These are phyloP conservation scores for Pyrus betulifolia DNA, from an alignment of 306 rosid genomes.

Conservation along the genomic window DNA sequence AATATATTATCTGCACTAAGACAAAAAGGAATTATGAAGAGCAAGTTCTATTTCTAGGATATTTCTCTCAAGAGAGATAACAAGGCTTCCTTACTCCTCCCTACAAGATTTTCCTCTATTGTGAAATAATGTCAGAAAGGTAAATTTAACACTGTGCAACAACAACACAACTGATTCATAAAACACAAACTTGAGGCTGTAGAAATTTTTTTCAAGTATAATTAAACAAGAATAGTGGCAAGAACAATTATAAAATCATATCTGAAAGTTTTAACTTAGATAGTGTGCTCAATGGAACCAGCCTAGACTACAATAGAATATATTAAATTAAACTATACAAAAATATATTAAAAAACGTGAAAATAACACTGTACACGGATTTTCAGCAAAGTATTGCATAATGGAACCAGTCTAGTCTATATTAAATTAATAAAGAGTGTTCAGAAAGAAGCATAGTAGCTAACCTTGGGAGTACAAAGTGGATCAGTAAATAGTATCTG, in stretches of 20 bases:
- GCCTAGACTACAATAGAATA: not conserved
- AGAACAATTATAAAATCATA: not conserved
- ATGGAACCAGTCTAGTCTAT: not conserved
- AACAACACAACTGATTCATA: not conserved
- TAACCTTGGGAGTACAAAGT: conserved; percentile 88
- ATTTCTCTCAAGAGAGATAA: not conserved
- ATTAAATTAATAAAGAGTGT: not conserved
- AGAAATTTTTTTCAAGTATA: not conserved
- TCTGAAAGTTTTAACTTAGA: not conserved
- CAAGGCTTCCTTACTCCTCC: not conserved
- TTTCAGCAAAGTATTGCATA: not conserved
- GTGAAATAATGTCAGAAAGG: not conserved
- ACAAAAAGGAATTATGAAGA: not conserved
- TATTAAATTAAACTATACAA: not conserved
- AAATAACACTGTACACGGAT: not conserved
- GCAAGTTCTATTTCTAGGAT: not conserved
- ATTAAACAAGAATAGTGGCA: not conserved
- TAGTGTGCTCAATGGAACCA: not conserved
- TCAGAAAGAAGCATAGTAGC: not conserved
- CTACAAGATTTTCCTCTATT: not conserved
- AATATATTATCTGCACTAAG: not conserved
- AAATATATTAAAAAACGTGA: not conserved
- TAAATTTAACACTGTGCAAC: not conserved
- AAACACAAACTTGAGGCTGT: not conserved
- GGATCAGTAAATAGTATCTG: conserved; percentile 91